These are phyloP conservation scores for Climacium dendroides DNA, from an alignment of 225 moss, liverwort and hornwort species.

Conservation along the genomic window DNA sequence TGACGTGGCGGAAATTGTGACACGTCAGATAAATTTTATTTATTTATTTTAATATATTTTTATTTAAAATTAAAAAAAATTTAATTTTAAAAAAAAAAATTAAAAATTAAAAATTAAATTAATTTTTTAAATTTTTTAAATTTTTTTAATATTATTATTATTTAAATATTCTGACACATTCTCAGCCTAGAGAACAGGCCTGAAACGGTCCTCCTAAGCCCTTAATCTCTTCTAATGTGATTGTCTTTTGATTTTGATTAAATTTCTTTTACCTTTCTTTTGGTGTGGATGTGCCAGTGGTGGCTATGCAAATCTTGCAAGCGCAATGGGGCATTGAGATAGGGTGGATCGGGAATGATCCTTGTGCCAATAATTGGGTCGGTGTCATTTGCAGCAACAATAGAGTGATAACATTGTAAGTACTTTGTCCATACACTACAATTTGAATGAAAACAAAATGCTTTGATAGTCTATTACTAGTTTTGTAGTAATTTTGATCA, in stretches of 20 bases:
- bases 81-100: too few relatives aligned
- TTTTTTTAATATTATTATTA: too few relatives aligned
- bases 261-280: neutral
- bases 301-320: neutral
- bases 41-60: too few relatives aligned
- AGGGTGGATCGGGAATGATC: slow-evolving; percentile 16
- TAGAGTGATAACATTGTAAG: slow-evolving; percentile 25
- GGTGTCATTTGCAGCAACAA: slow-evolving; percentile 9
- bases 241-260: neutral
- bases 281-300: neutral
- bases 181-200: too few relatives aligned
- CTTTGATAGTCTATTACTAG: neutral
- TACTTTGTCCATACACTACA: neutral
- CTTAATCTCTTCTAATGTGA: too few relatives aligned
- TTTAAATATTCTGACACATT: too few relatives aligned
- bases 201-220: too few relatives aligned
- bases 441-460: neutral
- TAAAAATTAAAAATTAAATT: too few relatives aligned
- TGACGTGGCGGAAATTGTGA: too few relatives aligned
- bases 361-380: slow-evolving; percentile 12
- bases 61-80: too few relatives aligned
- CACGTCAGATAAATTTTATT: too few relatives aligned
- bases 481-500: neutral
- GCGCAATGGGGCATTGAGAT: slow-evolving; percentile 8
- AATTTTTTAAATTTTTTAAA: too few relatives aligned